phyloP scores from a whole-genome alignment of 768 basidiomycete genomes.

The Tricholoma furcatifolium region DNA sequence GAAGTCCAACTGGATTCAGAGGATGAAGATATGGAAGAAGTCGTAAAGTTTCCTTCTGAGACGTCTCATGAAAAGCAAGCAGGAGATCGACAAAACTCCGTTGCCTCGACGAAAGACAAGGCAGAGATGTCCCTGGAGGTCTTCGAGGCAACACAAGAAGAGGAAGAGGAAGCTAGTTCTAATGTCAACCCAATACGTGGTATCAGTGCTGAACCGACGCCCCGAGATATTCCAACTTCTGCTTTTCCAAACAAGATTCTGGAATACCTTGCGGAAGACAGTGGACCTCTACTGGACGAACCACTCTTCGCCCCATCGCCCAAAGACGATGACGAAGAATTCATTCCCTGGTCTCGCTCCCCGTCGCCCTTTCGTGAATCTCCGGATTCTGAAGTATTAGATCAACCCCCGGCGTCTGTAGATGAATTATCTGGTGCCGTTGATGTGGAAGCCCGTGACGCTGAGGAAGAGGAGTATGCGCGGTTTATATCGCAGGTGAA shows the following conservation, averaged over 20 bases:
- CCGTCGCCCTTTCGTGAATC: conserved; percentile 28
- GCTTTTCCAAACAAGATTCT: neutral
- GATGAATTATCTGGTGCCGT: conserved; percentile 73
- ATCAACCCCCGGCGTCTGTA: conserved; percentile 23
- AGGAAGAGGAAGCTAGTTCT: neutral
- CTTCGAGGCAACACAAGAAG: neutral
- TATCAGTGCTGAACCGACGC: neutral
- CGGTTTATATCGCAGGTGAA: conserved; percentile 90
- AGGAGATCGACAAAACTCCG: neutral
- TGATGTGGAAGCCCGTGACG: conserved; percentile 79
- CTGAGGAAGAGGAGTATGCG: conserved; percentile 89
- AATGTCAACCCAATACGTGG: neutral
- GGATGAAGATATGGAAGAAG: conserved; percentile 45
- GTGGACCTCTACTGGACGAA: neutral
- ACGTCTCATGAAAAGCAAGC: neutral
- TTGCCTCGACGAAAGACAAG: neutral
- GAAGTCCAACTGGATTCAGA: conserved; percentile 8
- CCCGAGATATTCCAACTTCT: neutral
- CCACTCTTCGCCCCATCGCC: conserved; percentile 18
- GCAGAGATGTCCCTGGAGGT: neutral
- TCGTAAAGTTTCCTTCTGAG: conserved; percentile 9
- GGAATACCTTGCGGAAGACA: neutral
- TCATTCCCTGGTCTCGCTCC: conserved; percentile 33
- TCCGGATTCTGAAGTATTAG: conserved; percentile 14
- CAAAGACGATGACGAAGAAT: conserved; percentile 15